Base-by-base conservation (phyloP, 768 basidiomycete genomes). In the Symmetrospora coprosmae region DNA sequence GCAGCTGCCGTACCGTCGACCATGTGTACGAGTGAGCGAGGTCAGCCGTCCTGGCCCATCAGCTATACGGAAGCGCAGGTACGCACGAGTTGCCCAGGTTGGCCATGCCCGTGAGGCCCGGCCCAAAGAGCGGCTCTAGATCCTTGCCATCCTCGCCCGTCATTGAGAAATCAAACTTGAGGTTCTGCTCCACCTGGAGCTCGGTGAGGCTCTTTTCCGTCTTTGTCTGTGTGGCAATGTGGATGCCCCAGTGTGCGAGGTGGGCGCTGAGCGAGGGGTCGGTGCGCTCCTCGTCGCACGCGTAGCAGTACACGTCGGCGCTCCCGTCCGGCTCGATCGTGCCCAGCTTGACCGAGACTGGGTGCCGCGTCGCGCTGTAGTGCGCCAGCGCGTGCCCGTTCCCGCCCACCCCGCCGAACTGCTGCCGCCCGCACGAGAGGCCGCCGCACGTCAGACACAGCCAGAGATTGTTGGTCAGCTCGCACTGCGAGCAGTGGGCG, bases 191-290 rank as follows among this genome's bases (percentile, higher is more conserved):
- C 66, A 97, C 85, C 85, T 97, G 87, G 64, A 99, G 77, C 69
- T 99, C 92, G 0, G 91, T 94, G 83, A 94, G 87, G 59, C 82
- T 87, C 74, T 94, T 96, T 71, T 94, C 89, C 0, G 91, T 96
- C 74, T 97, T 97, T 4, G 74, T 82, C 68, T 86, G 82, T 0
- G 78, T 79, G 35, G 79, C 77, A 1, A 96, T 81, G 62, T 88
- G 84, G 71, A 99, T 92, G 0, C 88, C 90, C 62, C 96, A 94
- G 23, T 78, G 78, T 0, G 80, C 72, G 2, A 97, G 78, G 73
- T 97, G 92, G 0, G 69, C 62, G 0, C 81, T 76, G 9, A 97
- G 72, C 6, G 84, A 80, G 0, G 84, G 86, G 69, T 94, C 88
- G 4, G 83, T 69, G 66, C 79, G 82, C 1, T 85, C 77, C 65